Evolutionary conservation across 805 yeast species (phyloP), one percentile per base, ranked within the genome.

Genomic region (Nakazawaea populi): DNA sequence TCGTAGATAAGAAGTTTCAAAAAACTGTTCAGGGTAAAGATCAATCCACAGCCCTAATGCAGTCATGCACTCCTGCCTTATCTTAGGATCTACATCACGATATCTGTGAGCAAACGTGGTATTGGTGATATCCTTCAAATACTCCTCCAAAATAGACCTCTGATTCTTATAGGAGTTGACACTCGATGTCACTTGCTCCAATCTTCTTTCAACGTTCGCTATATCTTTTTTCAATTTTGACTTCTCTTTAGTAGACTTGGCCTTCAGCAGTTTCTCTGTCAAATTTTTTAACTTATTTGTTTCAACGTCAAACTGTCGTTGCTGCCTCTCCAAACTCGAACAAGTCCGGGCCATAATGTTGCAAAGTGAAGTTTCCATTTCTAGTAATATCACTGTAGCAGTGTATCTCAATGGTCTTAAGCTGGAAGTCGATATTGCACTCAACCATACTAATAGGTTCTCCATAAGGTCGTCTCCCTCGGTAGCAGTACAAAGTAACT

Each of bases 51-150:
- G 70, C n/a, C 89, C 82, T 47, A 90, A 69, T 36, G 76, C 73
- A 7, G 64, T 58, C 58, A 88, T 71, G 49, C 96, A 85, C 52
- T 85, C 89, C 32, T 77, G 75, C 57, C 97, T 75, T 36, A 91
- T 86, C 5, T 64, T 62, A 5, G 83, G 79, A 60, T 89, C 96
- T 11, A 84, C 74, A 64, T 91, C 97, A 55, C 90, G 81, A 62
- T 87, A 87, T 56, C 97, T 72, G 60, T 85, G 88, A 9, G 81
- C 78, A 62, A 89, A 87, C 7, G 85, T 77, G 1, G 85, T 73
- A 56, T 79, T 82, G 34, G 82, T 76, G 8, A 87, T 75, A 55
- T 89, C 95, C 51, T 75, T 79, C 39, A 87, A 72, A 50, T 79
- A 79, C 48, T 74, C 82, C 37, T 75, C 77, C 4, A 84, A 58